Conservation (phyloP, 169 alveolate genomes). For the Cryptosporidium sp. region DNA sequence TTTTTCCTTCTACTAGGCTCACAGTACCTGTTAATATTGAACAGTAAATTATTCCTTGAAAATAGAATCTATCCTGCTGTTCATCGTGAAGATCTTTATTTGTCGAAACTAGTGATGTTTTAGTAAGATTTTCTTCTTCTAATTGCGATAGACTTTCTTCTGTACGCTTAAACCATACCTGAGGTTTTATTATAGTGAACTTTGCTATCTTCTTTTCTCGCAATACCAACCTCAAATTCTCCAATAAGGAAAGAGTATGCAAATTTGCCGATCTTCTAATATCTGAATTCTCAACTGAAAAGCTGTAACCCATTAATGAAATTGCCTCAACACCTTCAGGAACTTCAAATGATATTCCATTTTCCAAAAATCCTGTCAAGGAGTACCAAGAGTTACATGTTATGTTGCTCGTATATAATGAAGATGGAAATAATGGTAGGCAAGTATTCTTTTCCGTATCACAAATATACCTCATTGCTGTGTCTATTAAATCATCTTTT, state of each 20-base stretch:
- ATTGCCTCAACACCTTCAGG: constrained; percentile 67
- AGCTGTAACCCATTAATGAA: constrained; percentile 44
- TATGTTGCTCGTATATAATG: constrained; percentile 47
- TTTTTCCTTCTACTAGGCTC: not conserved
- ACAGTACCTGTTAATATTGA: constrained; percentile 38
- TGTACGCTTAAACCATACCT: constrained; percentile 48
- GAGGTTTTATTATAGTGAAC: constrained; percentile 48
- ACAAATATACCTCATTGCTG: constrained; percentile 59
- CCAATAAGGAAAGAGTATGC: constrained; percentile 45
- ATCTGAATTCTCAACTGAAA: constrained; percentile 29
- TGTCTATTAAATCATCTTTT: constrained; percentile 49
- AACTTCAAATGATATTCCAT: constrained; percentile 46
- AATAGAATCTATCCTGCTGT: constrained; percentile 31
- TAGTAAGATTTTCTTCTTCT: constrained; percentile 1
- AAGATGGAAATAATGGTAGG: constrained; percentile 60
- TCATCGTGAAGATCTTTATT: not conserved
- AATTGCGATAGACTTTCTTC: not conserved
- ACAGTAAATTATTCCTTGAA: constrained; percentile 42
- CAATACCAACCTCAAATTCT: constrained; percentile 42
- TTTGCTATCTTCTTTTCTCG: constrained; percentile 16
- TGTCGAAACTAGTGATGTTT: not conserved
- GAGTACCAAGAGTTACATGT: constrained; percentile 68
- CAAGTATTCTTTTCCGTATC: constrained; percentile 17
- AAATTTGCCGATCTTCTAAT: constrained; percentile 30
- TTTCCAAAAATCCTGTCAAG: constrained; percentile 25